Conservation (phyloP, 1,284 basidiomycete genomes). For the Ustilago nuda region DNA sequence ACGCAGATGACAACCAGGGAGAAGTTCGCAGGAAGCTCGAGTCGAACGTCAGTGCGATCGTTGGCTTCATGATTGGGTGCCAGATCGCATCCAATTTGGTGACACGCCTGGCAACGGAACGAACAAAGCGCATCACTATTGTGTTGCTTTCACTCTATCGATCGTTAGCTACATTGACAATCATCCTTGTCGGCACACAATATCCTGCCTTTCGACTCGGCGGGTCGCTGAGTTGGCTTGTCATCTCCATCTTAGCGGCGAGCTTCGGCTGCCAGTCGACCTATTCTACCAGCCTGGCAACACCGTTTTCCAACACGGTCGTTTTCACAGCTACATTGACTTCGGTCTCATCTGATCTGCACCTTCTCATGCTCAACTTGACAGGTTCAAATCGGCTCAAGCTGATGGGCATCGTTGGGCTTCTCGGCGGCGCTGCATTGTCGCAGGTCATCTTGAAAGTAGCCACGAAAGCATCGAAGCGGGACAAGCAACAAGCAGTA, state of each 20-base stretch:
- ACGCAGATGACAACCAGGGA: constrained; percentile 4
- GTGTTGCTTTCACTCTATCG: constrained; percentile 22
- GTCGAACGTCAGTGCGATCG: constrained; percentile 22
- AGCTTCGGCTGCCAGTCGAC: constrained; percentile 39
- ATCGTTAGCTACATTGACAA: constrained; percentile 17
- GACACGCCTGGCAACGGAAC: constrained; percentile 19
- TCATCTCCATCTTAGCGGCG: constrained; percentile 33
- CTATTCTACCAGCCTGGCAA: constrained; percentile 35
- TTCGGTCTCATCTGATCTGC: constrained; percentile 38
- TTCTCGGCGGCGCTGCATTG: constrained; percentile 33
- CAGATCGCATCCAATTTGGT: constrained; percentile 33
- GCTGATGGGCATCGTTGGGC: constrained; percentile 34
- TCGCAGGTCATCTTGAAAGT: constrained; percentile 43
- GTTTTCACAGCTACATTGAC: constrained; percentile 51
- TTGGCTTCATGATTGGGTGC: constrained; percentile 37
- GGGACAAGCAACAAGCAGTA: constrained; percentile 29
- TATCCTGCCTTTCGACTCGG: constrained; percentile 20
- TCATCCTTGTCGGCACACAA: constrained; percentile 19
- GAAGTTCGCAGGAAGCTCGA: constrained; percentile 17
- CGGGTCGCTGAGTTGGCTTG: constrained; percentile 30
- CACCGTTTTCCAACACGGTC: constrained; percentile 48
- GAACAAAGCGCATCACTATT: constrained; percentile 21
- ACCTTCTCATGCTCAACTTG: constrained; percentile 23
- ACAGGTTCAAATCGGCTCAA: constrained; percentile 19
- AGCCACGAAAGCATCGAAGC: constrained; percentile 23